Evolutionary conservation across 2,329 filamentous ascomycete species (phyloP).

Genomic region (Venturia carpophila): DNA sequence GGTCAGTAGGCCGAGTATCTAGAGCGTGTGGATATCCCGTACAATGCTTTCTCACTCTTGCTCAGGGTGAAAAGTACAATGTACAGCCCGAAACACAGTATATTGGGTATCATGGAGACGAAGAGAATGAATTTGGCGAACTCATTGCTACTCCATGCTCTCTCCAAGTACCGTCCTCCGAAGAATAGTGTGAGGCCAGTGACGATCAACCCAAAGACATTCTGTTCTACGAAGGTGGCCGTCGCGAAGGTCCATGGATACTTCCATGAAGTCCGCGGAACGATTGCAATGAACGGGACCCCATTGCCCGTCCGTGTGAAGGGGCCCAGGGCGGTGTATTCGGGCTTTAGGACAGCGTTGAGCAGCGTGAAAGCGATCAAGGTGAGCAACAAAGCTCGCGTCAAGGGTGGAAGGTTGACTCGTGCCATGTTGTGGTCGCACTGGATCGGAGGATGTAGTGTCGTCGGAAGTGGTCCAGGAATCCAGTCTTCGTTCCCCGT

Average conservation of each 20-base stretch:
- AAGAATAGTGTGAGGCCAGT: slow-evolving; percentile 76
- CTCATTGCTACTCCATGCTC: slow-evolving; percentile 88
- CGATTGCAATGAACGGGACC: slow-evolving; percentile 78
- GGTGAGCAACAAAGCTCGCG: slow-evolving; percentile 68
- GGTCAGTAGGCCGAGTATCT: neutral
- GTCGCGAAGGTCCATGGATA: slow-evolving; percentile 92
- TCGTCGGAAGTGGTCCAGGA: neutral
- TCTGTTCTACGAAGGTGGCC: slow-evolving; percentile 84
- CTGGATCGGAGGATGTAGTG: neutral
- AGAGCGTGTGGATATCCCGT: slow-evolving; percentile 31
- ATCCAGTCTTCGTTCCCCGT: neutral
- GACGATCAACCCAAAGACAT: slow-evolving; percentile 75
- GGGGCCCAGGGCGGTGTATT: slow-evolving; percentile 45
- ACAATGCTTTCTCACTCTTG: slow-evolving; percentile 61
- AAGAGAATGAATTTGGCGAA: slow-evolving; percentile 84
- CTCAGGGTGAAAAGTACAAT: slow-evolving; percentile 66
- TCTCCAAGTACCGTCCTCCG: slow-evolving; percentile 88
- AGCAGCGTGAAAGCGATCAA: slow-evolving; percentile 72
- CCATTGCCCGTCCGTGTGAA: slow-evolving; percentile 38
- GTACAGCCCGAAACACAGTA: slow-evolving; percentile 64
- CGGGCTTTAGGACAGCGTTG: slow-evolving; percentile 61
- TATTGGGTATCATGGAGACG: slow-evolving; percentile 70
- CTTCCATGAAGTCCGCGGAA: slow-evolving; percentile 72
- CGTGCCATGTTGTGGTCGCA: slow-evolving; percentile 35
- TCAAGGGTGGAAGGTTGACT: slow-evolving; percentile 88